A percentile compares a stretch with the other conserved stretches of the same genome.
These are phyloP conservation scores for Phytophthora ohioensis DNA, from an alignment of 352 stramenopile species.

Conservation along the genomic window DNA sequence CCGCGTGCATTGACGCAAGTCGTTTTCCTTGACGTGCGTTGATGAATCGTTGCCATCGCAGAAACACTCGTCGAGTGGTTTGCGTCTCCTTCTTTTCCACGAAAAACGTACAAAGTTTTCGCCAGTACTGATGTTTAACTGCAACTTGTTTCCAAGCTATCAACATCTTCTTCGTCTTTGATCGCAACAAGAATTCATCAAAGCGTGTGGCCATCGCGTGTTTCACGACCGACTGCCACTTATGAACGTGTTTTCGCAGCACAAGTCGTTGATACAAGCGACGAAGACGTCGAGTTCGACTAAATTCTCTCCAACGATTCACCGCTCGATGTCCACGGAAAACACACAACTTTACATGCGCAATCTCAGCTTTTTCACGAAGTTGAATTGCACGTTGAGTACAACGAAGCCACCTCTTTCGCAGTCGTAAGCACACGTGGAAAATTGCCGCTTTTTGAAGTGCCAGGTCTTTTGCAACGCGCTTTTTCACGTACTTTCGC, in stretches of 20 bases:
- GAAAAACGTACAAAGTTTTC: conserved; percentile 31
- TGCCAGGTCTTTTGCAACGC: conserved; percentile 11
- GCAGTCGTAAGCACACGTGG: conserved; percentile 29
- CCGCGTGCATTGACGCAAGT: conserved; percentile 17
- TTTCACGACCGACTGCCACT: conserved; percentile 46
- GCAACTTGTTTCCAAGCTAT: conserved; percentile 34
- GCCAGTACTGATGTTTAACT: conserved; percentile 34
- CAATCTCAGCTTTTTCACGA: conserved; percentile 7
- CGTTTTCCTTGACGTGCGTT: conserved; percentile 6
- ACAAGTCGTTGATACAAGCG: conserved; percentile 43
- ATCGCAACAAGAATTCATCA: conserved; percentile 26
- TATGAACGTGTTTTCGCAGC: conserved; percentile 44
- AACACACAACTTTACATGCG: conserved; percentile 14
- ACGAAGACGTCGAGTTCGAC: conserved; percentile 5
- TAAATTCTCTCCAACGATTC: conserved; percentile 36
- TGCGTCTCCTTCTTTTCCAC: neutral
- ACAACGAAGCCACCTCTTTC: conserved; percentile 31
- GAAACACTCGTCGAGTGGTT: conserved; percentile 24
- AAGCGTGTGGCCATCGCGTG: conserved; percentile 49
- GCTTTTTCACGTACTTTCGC: conserved; percentile 19
- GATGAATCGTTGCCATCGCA: conserved; percentile 34
- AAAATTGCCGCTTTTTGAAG: conserved; percentile 22
- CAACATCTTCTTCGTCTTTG: conserved; percentile 42
- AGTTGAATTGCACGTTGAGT: conserved; percentile 14
- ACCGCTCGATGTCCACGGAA: conserved; percentile 24